Base-by-base conservation (phyloP, 768 basidiomycete species). In the Tulasnella sp. region DNA sequence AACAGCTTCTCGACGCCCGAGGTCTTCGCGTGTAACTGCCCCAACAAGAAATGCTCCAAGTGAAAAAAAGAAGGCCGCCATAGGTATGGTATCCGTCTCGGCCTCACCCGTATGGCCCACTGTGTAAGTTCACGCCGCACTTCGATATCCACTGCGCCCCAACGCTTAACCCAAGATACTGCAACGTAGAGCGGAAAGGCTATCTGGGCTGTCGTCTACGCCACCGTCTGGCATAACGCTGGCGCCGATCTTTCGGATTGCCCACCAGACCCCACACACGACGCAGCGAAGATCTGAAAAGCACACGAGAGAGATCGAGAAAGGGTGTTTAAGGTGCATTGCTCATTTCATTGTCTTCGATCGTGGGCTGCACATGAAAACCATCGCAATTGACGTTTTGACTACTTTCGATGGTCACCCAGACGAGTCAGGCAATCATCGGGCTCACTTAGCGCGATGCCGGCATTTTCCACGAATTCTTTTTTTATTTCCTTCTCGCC, bases 321-420 rank as follows among this genome's bases (percentile, higher is more conserved):
- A 67, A 26, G 32, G 61, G 61, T 26, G 26, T 57, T 57, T 35
- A 32, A 26, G 29, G 61, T 67, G 61, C 61, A 67, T 29, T 67
- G 61, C 61, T 29, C 7, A 67, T 67, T 26, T 67, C 61, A 67
- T 67, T 67, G 26, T 32, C 29, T 67, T 67, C 61, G 55, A 57
- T 57, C 55, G 23, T 23, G 11, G 29, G 55, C 55, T 29, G 44
- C 44, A 44, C 44, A 44, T 29, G 55, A n/a, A 57, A n/a, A 57
- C 32, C 26, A 67, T 67, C 61, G 61, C 29, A 6, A 67, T 67
- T 67, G 61, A 67, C 61, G 32, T 67, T 67, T 67, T 67, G 61
- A 67, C 61, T 67, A 67, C 29, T 67, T 9, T 26, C 61, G 61
- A 67, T 67, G 61, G 55, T 57, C 55, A 67, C 26, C 61, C 61